Evolutionary conservation across 1,284 basidiomycete genomes (phyloP), one percentile per base, ranked within the genome.

Genomic region (Phellopilus nigrolimitatus): DNA sequence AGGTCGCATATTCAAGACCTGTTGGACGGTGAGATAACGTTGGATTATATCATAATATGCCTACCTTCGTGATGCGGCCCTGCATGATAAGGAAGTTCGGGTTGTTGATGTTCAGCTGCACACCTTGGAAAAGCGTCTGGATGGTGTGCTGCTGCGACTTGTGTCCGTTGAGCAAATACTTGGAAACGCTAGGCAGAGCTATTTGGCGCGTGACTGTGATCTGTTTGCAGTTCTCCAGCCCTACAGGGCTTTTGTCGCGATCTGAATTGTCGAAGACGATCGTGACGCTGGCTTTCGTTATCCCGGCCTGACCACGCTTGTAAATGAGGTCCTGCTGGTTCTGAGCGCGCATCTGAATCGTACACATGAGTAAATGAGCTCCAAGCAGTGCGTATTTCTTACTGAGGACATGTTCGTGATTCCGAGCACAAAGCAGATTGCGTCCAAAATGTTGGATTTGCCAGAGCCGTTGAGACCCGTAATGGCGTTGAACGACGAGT

Each of bases 71-170:
- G 63, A 95, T 95, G 43, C 88, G 84, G 41, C 97, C 97, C 71
- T 99, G 97, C 95, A 99, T 99, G 68, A 99, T 99, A 56, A 99
- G 78, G 71, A 99, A 99, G 66, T 99, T 99, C 41, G 97, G 97
- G 68, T 98, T 99, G 72, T 99, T 99, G 78, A 99, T 99, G 68
- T 99, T 99, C 61, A 99, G 82, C 68, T 98, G 95, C 0, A 99
- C 94, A 33, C 91, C 89, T 67, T 99, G 97, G 64, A 99, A 99
- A 34, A 99, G 77, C 44, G 87, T 91, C 62, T 97, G 95, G 1
- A 99, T 83, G 0, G 77, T 78, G 56, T 92, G 84, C 59, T 97
- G 92, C 4, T 87, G 86, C 2, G 93, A 80, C 64, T 95, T 97
- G 74, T 98, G 97, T 0, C 97, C 97, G 63, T 98, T 99, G 51